Evolutionary conservation across 176 grass and related monocot species (phyloP).

Genomic region (Typha latifolia): DNA sequence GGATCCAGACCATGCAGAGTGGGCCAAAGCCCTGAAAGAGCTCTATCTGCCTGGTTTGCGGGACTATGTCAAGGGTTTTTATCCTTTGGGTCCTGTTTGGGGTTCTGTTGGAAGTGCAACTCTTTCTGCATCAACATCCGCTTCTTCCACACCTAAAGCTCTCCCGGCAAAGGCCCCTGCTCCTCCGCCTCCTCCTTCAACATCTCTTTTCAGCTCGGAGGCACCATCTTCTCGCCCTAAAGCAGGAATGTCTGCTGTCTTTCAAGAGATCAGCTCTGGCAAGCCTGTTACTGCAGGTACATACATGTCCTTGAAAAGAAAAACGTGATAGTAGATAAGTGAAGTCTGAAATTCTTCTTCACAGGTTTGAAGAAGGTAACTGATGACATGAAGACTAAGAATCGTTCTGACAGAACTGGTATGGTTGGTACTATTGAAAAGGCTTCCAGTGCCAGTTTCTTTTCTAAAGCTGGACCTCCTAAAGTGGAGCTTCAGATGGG

Average conservation of each 20-base stretch:
- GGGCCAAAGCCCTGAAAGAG: constrained; percentile 94
- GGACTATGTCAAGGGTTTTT: constrained; percentile 88
- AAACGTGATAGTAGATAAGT: neutral
- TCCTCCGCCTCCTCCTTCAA: constrained; percentile 59
- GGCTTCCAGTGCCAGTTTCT: constrained; percentile 38
- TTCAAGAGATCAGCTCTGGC: constrained; percentile 73
- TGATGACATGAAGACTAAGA: constrained; percentile 93
- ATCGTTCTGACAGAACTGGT: constrained; percentile 65
- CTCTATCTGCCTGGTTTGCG: constrained; percentile 68
- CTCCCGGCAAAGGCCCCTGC: constrained; percentile 29
- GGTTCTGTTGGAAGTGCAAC: constrained; percentile 29
- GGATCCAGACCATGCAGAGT: constrained; percentile 85
- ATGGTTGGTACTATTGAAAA: constrained; percentile 51
- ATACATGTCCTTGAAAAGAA: neutral
- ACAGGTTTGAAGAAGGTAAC: constrained; percentile 86
- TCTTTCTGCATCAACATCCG: neutral
- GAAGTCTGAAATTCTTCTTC: neutral
- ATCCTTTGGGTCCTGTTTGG: constrained; percentile 80
- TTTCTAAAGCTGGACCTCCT: constrained; percentile 56
- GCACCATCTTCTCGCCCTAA: constrained; percentile 51
- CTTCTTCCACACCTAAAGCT: constrained; percentile 49
- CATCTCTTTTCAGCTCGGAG: constrained; percentile 56
- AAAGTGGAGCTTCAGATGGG: constrained; percentile 98
- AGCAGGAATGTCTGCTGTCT: constrained; percentile 88
- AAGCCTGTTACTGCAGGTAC: constrained; percentile 76